These are phyloP conservation scores for Peronospora belbahrii DNA, from an alignment of 352 stramenopile species.

Conservation along the genomic window DNA sequence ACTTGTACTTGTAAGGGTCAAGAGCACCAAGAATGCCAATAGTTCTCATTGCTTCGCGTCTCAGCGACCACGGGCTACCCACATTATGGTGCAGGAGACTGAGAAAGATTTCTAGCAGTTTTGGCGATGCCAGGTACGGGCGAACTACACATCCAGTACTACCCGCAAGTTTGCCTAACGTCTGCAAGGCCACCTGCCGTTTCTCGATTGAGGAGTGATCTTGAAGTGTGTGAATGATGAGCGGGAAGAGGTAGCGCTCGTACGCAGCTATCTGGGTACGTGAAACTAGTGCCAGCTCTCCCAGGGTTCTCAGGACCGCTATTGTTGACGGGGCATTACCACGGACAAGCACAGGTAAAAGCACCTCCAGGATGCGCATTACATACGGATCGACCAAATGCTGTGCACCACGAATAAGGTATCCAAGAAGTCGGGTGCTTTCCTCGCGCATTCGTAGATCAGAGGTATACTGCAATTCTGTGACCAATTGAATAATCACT, in stretches of 20 bases:
- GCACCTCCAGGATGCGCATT: conserved; percentile 58
- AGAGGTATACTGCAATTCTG: conserved; percentile 90
- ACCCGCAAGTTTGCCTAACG: conserved; percentile 90
- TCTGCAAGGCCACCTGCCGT: conserved; percentile 92
- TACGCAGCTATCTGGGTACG: conserved; percentile 89
- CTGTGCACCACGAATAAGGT: conserved; percentile 77
- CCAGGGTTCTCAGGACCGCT: conserved; percentile 72
- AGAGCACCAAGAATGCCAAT: conserved; percentile 93
- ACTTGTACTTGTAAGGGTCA: conserved; percentile 93
- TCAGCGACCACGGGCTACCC: conserved; percentile 86
- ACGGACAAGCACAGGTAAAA: conserved; percentile 83
- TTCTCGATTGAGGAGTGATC: conserved; percentile 95
- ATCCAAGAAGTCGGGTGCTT: conserved; percentile 77
- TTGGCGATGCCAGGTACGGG: conserved; percentile 94
- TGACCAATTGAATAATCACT: conserved; percentile 92
- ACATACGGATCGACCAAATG: conserved; percentile 84
- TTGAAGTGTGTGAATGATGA: conserved; percentile 94
- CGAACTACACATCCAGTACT: conserved; percentile 91
- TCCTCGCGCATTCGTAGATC: conserved; percentile 85
- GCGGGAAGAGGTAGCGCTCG: conserved; percentile 91
- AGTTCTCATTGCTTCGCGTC: conserved; percentile 94
- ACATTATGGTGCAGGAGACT: conserved; percentile 90
- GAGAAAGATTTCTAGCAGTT: conserved; percentile 91
- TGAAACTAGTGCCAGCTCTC: conserved; percentile 89
- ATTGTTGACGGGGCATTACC: conserved; percentile 75